These are phyloP conservation scores for Dothideomycetes sp. DNA, from an alignment of 2,329 filamentous ascomycete genomes.

Conservation along the genomic window DNA sequence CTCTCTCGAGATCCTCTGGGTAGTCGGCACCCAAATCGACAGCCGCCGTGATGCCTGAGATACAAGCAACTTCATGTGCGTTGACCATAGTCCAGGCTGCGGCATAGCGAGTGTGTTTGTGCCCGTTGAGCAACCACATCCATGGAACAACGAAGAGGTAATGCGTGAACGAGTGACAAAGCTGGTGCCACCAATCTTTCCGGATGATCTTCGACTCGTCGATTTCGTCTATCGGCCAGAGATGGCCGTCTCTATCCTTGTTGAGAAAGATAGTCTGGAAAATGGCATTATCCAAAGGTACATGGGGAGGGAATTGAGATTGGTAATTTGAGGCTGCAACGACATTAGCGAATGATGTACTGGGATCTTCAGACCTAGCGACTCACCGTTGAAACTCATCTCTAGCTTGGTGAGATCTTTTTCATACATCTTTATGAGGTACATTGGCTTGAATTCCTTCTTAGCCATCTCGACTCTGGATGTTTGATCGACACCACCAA, in stretches of 20 bases:
- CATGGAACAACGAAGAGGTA: constrained; percentile 56
- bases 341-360: background rate
- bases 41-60: constrained; percentile 60
- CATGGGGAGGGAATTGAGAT: constrained; percentile 50
- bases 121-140: constrained; percentile 62
- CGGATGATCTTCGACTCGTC: constrained; percentile 49
- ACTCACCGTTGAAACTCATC: constrained; percentile 43
- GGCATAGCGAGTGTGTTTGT: constrained; percentile 51
- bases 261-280: constrained; percentile 62
- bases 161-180: constrained; percentile 53
- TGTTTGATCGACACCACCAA: constrained; percentile 32
- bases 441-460: constrained; percentile 52
- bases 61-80: constrained; percentile 59
- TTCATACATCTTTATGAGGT: constrained; percentile 51
- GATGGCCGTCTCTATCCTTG: constrained; percentile 39
- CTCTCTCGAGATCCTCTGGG: constrained; percentile 49
- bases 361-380: constrained; percentile 46
- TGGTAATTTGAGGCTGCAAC: constrained; percentile 51
- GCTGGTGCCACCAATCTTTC: constrained; percentile 58
- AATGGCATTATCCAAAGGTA: constrained; percentile 49
- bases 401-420: constrained; percentile 45
- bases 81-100: constrained; percentile 60
- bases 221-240: constrained; percentile 52
- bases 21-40: constrained; percentile 58
- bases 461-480: constrained; percentile 33